These are phyloP conservation scores for Fraxinus nigra DNA, from an alignment of 305 asterid genomes.

Conservation along the genomic window DNA sequence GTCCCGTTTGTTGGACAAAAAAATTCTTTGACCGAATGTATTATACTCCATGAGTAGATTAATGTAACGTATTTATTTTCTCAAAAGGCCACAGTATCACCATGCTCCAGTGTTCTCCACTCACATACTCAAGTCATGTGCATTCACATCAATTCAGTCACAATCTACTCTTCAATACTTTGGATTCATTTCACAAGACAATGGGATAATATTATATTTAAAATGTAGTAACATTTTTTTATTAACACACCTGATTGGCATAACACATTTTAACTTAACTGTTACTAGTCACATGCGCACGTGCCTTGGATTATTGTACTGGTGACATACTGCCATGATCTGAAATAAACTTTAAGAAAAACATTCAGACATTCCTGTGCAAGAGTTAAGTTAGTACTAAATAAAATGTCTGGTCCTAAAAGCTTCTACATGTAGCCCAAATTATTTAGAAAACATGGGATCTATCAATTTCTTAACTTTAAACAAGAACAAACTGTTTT, in stretches of 20 bases:
- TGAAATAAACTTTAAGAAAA: neutral
- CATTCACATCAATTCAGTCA: neutral
- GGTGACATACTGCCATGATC: conserved; percentile 18
- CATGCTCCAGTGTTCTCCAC: neutral
- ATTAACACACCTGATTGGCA: neutral
- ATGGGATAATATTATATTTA: neutral
- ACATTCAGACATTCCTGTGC: conserved; percentile 35
- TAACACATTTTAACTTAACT: conserved; percentile 13
- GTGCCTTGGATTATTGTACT: conserved; percentile 39
- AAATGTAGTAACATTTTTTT: neutral
- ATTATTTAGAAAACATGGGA: conserved; percentile 27
- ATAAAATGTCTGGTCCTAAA: conserved; percentile 26
- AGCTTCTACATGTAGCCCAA: neutral
- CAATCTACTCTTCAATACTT: neutral
- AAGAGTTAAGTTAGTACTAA: conserved; percentile 11
- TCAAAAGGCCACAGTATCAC: neutral
- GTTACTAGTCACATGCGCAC: conserved; percentile 48
- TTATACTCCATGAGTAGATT: no score
- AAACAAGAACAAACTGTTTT: neutral
- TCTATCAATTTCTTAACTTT: conserved; percentile 20
- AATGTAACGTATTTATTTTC: no score
- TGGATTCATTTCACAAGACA: neutral
- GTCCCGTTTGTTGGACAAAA: no score
- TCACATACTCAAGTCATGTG: neutral
- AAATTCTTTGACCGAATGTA: no score